Conservation (phyloP, 2,329 filamentous ascomycete species). For the Chalaropsis thielavioides region DNA sequence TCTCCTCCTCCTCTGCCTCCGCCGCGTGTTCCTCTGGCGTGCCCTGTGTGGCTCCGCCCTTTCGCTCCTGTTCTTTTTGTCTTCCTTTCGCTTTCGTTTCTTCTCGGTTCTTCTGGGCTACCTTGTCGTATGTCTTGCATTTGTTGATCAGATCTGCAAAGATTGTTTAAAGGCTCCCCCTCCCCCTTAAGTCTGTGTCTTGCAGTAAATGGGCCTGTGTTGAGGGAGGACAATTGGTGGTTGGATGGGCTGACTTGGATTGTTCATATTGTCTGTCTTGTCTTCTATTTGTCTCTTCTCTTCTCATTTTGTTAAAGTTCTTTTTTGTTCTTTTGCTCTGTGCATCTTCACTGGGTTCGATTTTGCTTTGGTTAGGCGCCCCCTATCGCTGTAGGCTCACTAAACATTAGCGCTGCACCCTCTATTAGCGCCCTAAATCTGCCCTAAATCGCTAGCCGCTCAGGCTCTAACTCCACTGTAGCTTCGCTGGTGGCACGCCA, state of each 20-base stretch:
- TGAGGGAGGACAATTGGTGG: neutral
- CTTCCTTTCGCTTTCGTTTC: neutral
- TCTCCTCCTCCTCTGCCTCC: neutral
- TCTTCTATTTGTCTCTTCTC: neutral
- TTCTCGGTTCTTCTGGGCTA: neutral
- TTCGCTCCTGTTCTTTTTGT: neutral
- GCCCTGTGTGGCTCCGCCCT: neutral
- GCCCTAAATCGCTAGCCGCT: neutral
- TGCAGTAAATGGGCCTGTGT: neutral
- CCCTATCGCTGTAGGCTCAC: neutral
- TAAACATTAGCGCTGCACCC: neutral
- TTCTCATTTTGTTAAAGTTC: neutral
- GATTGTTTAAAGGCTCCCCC: neutral
- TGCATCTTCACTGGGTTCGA: neutral
- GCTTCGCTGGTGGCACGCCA: neutral
- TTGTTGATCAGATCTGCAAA: constrained; percentile 5
- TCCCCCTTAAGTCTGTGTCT: constrained; percentile 1
- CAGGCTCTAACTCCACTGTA: neutral
- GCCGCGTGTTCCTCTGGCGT: neutral
- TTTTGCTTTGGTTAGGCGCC: neutral
- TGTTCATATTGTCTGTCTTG: neutral
- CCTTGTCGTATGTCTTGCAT: neutral
- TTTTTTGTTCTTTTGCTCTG: neutral
- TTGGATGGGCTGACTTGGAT: neutral
- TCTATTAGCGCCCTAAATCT: neutral